These are phyloP conservation scores for Cryptococcus depauperatus DNA, from an alignment of 1,284 basidiomycete species.

Conservation along the genomic window DNA sequence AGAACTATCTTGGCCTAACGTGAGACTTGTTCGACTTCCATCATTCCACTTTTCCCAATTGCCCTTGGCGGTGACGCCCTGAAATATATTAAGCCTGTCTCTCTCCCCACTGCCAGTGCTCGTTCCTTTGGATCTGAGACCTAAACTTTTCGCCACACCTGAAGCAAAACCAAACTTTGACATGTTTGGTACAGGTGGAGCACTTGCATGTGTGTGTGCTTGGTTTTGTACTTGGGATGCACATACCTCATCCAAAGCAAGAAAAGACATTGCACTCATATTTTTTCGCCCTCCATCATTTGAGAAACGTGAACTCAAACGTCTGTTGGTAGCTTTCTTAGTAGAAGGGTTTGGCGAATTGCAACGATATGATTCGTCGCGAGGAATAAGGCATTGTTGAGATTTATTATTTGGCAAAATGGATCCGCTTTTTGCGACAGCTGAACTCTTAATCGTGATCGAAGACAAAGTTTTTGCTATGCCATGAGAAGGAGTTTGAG, in stretches of 20 bases:
- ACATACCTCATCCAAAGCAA: conserved; percentile 10
- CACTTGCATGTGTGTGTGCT: background rate
- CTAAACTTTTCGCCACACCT: no score
- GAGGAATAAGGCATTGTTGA: background rate
- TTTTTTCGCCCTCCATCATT: background rate
- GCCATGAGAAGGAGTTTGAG: background rate
- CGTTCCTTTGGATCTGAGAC: background rate
- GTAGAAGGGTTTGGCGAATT: background rate
- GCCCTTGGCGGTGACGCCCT: background rate
- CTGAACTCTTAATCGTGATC: background rate
- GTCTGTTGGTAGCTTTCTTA: background rate
- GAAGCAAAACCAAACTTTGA: no score
- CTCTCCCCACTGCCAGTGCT: background rate
- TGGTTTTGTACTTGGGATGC: background rate
- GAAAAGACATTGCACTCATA: conserved; percentile 10
- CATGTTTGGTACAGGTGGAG: background rate
- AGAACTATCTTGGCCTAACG: no score
- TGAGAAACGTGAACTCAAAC: background rate
- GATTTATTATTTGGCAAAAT: no score
- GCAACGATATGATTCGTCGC: background rate
- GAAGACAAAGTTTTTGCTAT: background rate
- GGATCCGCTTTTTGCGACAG: background rate
- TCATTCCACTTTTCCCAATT: background rate
- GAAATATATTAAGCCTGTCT: background rate
- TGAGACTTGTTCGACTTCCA: no score